Base-by-base conservation (phyloP, 108 stramenopile species). In the Pseudonitzschia multiseries region DNA sequence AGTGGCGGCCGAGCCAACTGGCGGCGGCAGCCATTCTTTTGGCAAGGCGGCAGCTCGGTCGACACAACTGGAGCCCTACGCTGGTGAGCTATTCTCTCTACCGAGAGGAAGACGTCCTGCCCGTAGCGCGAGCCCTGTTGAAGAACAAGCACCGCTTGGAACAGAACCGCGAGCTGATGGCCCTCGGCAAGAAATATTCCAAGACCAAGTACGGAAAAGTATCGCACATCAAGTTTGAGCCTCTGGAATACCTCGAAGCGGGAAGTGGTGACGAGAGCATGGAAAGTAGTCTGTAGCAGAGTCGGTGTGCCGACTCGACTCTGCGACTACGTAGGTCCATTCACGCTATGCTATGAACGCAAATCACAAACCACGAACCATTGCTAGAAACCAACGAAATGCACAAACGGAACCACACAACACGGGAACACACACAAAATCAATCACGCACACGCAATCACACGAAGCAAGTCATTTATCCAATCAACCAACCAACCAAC, bases 21-120 rank as follows among this genome's bases (percentile, higher is more conserved):
- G 97, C 97, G 27, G 93, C 95, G 42, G 87, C 91, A 61, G 91
- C 96, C 14, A 87, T 98, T 57, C 88, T 87, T 72, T 79, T 95
- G 54, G 96, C 97, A 17, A 83, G 95, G 57, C 79, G 75, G 64
- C 82, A 89, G 52, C 75, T 91, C 14, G 86, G 87, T 59, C 66
- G 90, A 36, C 79, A 89, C 65, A 66, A 91, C 29, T 98, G 97
- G 97, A 89, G 83, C 43, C 93, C 93, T 15, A 96, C 94, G 17
- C 86, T 98, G 32, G 75, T 83, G 26, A 79, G 85, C 57, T 97
- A 97, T 75, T 83, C 96, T 1, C 69, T 82, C 32, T 97, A 93
- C 82, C 52, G 61, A 26, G 93, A 95, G 63, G 89, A 83, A 57
- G 91, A 93, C 10, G 84, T 98, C 33, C 66, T 60, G 52, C 81